phyloP scores from a whole-genome alignment of 208 protist species.

The Blastocrithidia nonstop region DNA sequence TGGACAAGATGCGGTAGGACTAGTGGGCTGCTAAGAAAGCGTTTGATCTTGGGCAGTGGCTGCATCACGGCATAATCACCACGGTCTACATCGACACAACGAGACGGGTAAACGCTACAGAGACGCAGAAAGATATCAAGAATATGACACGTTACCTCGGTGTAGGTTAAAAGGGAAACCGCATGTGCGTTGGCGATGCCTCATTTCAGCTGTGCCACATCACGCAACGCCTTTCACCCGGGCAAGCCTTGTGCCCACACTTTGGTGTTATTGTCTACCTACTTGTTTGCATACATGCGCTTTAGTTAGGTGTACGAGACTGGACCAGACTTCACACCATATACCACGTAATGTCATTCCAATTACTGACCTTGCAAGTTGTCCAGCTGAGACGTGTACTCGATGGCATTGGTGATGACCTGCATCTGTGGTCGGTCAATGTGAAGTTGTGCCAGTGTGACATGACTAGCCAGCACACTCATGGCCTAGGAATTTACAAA shows the following conservation, averaged over 20 bases:
- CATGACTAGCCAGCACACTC: conserved; percentile 55
- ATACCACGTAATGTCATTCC: conserved; percentile 81
- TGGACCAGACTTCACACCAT: conserved; percentile 17
- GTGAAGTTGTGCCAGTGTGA: conserved; percentile 89
- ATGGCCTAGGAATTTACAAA: conserved; percentile 86
- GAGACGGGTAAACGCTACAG: conserved; percentile 78
- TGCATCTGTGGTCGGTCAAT: conserved; percentile 74
- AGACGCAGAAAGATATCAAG: conserved; percentile 86
- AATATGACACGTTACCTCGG: conserved; percentile 72
- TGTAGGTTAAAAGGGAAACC: conserved; percentile 66
- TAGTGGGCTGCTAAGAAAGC: conserved; percentile 53
- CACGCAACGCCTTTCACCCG: conserved; percentile 68
- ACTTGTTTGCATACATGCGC: conserved; percentile 24
- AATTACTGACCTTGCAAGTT: conserved; percentile 60
- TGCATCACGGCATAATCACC: conserved; percentile 52
- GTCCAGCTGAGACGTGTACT: conserved; percentile 20
- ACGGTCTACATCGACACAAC: conserved; percentile 29
- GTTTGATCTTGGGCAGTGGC: conserved; percentile 85
- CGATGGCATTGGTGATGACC: conserved; percentile 67
- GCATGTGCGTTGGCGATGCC: conserved; percentile 30
- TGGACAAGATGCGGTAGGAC: conserved; percentile 90
- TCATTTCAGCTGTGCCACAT: conserved; percentile 90
- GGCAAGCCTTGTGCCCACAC: conserved; percentile 92
- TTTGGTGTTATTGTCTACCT: conserved; percentile 52
- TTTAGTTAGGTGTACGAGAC: conserved; percentile 56